Evolutionary conservation across 306 rosid species (phyloP), one percentile per base, ranked within the genome.

Genomic region (Sechiopsis laciniata): DNA sequence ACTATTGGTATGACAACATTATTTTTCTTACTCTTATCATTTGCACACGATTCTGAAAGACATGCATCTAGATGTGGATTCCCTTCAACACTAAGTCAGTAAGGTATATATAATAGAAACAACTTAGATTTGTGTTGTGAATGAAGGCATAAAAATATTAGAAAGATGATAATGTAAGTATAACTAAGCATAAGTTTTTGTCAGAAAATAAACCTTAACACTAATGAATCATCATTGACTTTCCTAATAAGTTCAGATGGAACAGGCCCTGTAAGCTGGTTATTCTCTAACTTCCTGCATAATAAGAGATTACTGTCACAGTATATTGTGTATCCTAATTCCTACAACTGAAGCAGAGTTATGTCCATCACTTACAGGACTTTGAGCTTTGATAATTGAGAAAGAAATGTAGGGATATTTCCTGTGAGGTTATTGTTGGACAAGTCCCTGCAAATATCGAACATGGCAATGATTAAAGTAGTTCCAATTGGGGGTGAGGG

Each of bases 21-120:
- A 3, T 22, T 59, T 3, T 58, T 58, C 65, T 22, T 24, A 59
- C 35, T 59, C 35, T 22, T 13, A 32, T 32, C 3, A 5, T 32
- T 32, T 22, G 40, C 65, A 59, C 65, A 59, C 12, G 65, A 59
- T 22, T 59, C 40, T 59, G 65, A 59, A 10, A 21, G 29, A 59
- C 65, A 59, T 59, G 40, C 65, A 3, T 59, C 65, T 4, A 59
- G 65, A 59, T 59, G 26, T 59, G 65, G 65, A 24, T 59, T 59
- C 16, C 65, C 65, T 59, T 11, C 40, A 59, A 59, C 37, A 59
- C 65, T 59, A 22, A 12, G 8, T 32, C 37, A 32, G 3, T 32
- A 32, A 32, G 37, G 37, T 2, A 32, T 32, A 32, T 32, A 32
- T 32, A 32, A 32, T 32, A 19, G 35, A 10, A 58, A 20, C 14